A percentile compares a stretch with the other conserved stretches of the same genome.
phyloP scores from a whole-genome alignment of 495 filamentous ascomycete genomes.

The Penicillium coffeae region DNA sequence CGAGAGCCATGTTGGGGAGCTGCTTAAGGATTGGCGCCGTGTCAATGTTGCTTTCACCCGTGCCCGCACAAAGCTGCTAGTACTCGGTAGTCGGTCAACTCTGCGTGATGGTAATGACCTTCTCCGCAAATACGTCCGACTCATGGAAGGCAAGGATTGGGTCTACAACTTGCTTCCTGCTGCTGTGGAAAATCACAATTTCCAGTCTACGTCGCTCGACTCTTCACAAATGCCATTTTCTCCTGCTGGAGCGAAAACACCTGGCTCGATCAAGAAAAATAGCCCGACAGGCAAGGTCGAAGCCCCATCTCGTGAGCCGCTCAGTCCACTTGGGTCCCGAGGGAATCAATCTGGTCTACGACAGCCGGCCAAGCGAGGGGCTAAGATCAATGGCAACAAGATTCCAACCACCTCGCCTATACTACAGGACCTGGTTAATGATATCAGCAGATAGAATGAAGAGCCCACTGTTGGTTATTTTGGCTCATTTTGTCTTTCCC shows the following conservation, averaged over 20 bases:
- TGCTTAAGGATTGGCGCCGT: conserved; percentile 85
- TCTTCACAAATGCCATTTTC: conserved; percentile 21
- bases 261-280: conserved; percentile 13
- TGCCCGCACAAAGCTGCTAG: conserved; percentile 82
- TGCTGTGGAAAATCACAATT: conserved; percentile 65
- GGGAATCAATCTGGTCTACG: conserved; percentile 20
- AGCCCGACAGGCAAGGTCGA: conserved; percentile 18
- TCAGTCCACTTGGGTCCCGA: conserved; percentile 34
- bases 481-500: background rate
- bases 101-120: conserved; percentile 70
- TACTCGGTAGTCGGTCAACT: conserved; percentile 77
- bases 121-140: conserved; percentile 64
- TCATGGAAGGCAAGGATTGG: conserved; percentile 74
- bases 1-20: conserved; percentile 72
- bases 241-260: conserved; percentile 1
- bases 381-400: conserved; percentile 32
- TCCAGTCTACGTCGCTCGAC: conserved; percentile 35
- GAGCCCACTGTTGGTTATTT: background rate
- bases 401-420: conserved; percentile 44
- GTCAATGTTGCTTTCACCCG: conserved; percentile 95
- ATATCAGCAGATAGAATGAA: conserved; percentile 38
- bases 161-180: conserved; percentile 62
- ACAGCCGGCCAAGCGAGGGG: conserved; percentile 37
- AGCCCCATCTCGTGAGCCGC: conserved; percentile 21
- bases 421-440: conserved; percentile 53